Conservation (phyloP, 352 stramenopile genomes). For the Phytophthora hibernalis region DNA sequence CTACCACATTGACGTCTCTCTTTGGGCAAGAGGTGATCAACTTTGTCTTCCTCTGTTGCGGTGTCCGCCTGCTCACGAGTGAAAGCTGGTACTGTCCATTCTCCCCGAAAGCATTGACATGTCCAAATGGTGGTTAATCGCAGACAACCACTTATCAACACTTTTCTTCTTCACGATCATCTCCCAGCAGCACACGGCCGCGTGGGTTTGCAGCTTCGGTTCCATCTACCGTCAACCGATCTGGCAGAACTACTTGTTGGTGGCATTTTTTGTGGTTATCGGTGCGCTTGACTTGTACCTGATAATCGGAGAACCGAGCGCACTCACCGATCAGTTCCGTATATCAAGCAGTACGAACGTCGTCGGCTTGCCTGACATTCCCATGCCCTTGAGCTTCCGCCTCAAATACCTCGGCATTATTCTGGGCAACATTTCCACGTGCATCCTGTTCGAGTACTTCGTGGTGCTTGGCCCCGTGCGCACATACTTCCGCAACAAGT, state of each 20-base stretch:
- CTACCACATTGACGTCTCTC: constrained; percentile 48
- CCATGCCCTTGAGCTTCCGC: constrained; percentile 51
- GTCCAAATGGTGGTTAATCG: constrained; percentile 57
- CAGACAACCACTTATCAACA: constrained; percentile 52
- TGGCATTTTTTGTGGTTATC: constrained; percentile 40
- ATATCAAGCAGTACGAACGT: constrained; percentile 64
- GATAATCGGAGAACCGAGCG: constrained; percentile 46
- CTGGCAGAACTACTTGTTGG: constrained; percentile 49
- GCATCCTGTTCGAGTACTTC: constrained; percentile 45
- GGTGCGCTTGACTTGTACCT: constrained; percentile 47
- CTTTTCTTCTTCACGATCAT: constrained; percentile 40
- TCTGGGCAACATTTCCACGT: constrained; percentile 23
- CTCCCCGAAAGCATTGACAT: constrained; percentile 46
- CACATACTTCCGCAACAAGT: constrained; percentile 39
- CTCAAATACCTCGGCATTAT: constrained; percentile 41
- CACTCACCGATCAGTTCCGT: constrained; percentile 52
- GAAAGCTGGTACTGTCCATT: constrained; percentile 56
- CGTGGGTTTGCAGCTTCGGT: constrained; percentile 52
- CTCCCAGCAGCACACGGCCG: constrained; percentile 38
- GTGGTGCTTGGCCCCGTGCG: constrained; percentile 49
- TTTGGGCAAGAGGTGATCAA: constrained; percentile 65
- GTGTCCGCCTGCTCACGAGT: constrained; percentile 39
- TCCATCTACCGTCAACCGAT: constrained; percentile 53
- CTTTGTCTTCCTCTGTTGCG: constrained; percentile 46
- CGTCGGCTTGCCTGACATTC: constrained; percentile 50